Conservation (phyloP, 257 asterid genomes). For the Solanum piurae region DNA sequence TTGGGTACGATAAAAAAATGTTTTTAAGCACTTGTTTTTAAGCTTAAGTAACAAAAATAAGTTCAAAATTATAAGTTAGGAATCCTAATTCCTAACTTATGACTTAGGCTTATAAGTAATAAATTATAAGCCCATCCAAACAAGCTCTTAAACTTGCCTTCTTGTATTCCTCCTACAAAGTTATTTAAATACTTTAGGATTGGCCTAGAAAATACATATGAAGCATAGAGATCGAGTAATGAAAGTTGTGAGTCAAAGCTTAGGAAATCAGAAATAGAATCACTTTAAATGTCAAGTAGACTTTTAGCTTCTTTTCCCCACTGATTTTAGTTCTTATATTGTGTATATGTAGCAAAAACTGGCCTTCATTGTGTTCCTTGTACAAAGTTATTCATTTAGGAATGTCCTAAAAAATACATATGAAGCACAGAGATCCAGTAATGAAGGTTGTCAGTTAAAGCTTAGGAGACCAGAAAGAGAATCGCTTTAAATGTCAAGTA, state of each 20-base stretch:
- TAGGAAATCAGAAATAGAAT: neutral
- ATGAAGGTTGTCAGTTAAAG: neutral
- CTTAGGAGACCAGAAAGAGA: neutral
- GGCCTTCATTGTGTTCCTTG: neutral
- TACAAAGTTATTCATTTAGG: neutral
- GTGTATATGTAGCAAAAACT: neutral
- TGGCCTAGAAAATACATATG: neutral
- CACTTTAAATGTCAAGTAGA: neutral
- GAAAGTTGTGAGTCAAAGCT: neutral
- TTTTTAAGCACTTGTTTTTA: neutral
- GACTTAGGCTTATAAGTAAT: neutral
- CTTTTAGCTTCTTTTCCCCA: neutral
- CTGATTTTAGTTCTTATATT: neutral
- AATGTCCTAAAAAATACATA: neutral
- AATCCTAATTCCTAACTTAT: neutral
- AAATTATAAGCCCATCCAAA: neutral
- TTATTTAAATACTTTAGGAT: neutral
- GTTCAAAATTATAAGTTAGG: neutral
- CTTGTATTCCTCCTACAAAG: neutral
- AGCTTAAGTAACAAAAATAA: neutral
- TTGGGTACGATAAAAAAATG: neutral
- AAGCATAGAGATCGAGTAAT: neutral
- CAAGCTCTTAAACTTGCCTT: neutral
- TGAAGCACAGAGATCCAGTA: neutral
- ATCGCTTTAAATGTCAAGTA: neutral